phyloP scores from a whole-genome alignment of 179 eudicot genomes.

The Silene coronaria region DNA sequence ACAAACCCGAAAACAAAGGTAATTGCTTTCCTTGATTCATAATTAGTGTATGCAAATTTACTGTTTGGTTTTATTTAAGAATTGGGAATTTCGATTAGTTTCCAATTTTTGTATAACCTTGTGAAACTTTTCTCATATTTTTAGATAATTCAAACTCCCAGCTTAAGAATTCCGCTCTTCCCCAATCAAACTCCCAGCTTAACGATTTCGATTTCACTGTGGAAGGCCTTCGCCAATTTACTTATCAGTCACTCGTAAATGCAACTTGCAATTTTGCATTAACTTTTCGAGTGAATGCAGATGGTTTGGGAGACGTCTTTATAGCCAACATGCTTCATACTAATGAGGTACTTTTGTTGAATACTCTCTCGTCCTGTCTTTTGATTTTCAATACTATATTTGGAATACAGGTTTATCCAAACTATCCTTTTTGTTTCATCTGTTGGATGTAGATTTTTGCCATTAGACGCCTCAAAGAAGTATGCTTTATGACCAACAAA shows the following conservation, averaged over 20 bases:
- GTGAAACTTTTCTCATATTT: too few species aligned
- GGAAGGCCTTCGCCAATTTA: not conserved
- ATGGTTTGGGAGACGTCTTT: constrained; percentile 3
- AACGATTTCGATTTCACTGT: not conserved
- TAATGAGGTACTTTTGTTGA: not conserved
- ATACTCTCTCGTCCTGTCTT: too few species aligned
- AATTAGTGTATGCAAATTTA: too few species aligned
- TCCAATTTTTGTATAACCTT: too few species aligned
- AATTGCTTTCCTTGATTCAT: too few species aligned
- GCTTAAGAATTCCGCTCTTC: not conserved
- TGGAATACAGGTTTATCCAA: too few species aligned
- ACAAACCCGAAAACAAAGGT: too few species aligned
- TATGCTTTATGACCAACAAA: not conserved
- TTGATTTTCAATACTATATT: too few species aligned
- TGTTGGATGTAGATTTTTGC: not conserved
- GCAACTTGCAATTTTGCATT: not conserved
- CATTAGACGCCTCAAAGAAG: not conserved
- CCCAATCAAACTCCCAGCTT: not conserved
- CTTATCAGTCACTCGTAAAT: not conserved
- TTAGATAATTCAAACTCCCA: not conserved
- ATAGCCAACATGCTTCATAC: not conserved
- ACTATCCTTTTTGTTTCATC: too few species aligned
- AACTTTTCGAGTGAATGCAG: not conserved
- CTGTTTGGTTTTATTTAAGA: too few species aligned
- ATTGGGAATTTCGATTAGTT: too few species aligned